Base-by-base conservation (phyloP, 2,329 filamentous ascomycete species). In the Alternaria alternata region DNA sequence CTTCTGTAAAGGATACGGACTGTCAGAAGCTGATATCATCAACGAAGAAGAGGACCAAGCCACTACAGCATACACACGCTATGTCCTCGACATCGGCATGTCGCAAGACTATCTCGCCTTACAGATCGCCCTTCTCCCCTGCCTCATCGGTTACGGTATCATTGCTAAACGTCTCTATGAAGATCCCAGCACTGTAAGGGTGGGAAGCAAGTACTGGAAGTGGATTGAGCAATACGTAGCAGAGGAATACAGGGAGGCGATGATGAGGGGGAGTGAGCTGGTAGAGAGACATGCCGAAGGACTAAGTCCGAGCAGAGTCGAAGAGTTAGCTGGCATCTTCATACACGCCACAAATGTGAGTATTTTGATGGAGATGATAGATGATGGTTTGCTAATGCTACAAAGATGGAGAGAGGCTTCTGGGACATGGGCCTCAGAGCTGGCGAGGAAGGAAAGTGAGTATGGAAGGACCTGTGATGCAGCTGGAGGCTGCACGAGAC, bases 211-310 rank as follows among this genome's bases (percentile, higher is more conserved):
- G 18, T 98, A 96, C 81, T 95, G 91, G 90, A 86, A 88, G 46
- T 98, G 94, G 94, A 92, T 98, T 66, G 84, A 94, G 74, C 96
- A 92, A 72, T 98, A 97, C 74, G 87, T 91, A 16, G 91, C 89
- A 2, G 89, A 92, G 1, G 91, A 95, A 75, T 97, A 96, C 67
- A 80, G 83, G 0, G 83, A 88, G 63, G 91, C 92, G 6, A 91
- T 96, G 54, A 83, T 82, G 64, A 83, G 87, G 3, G 92, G 92
- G 22, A 68, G 63, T 91, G 91, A 87, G 62, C 79, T 96, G 30
- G 83, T 97, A 8, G 94, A 97, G 78, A 86, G 87, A 67, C 85
- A 93, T 72, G 89, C 91, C 16, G 81, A 85, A n/a, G 81, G 88
- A 49, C 91, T 94, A 67, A 94, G 92, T 2, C 88, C 90, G 0